These are phyloP conservation scores for Lobosporangium transversale DNA, from an alignment of 192 early-diverging fungal genomes.

Conservation along the genomic window DNA sequence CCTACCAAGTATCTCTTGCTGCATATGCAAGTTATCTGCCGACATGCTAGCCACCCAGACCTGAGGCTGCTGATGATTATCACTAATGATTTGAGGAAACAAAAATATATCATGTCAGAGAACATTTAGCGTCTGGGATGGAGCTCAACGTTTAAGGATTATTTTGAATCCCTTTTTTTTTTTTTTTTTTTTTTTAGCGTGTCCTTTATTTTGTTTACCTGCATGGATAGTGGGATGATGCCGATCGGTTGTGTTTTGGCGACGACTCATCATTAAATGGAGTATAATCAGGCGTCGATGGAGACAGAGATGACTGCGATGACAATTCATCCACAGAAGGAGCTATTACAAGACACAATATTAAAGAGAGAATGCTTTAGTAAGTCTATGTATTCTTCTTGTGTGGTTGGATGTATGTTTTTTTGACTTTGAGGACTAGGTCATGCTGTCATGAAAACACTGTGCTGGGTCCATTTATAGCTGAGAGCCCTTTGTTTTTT, in stretches of 20 bases:
- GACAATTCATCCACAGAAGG: constrained; percentile 12
- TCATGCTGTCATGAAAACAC: constrained; percentile 1
- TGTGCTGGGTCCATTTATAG: constrained; percentile 24
- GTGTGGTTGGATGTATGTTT: background rate
- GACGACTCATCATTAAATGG: constrained; percentile 9
- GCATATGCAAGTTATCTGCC: constrained; percentile 15
- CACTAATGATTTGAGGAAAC: background rate
- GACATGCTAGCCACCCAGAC: constrained; percentile 41
- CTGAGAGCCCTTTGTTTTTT: constrained; percentile 11
- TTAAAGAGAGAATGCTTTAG: background rate
- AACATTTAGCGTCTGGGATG: no score
- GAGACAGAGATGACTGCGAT: constrained; percentile 2
- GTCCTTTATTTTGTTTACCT: constrained; percentile 35
- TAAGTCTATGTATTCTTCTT: background rate
- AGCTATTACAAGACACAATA: background rate
- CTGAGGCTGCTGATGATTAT: constrained; percentile 13
- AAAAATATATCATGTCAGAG: background rate
- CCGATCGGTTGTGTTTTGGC: constrained; percentile 24
- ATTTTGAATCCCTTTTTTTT: no score
- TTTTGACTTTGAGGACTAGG: background rate
- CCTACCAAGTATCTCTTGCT: constrained; percentile 48
- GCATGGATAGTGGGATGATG: constrained; percentile 27
- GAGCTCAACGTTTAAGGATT: no score
- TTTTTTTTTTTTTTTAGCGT: no score
- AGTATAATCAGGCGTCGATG: background rate